A percentile compares a stretch with the other conserved stretches of the same genome.
Conservation (phyloP, 2,329 filamentous ascomycete species). For the Ophiognomonia clavigignenti-juglandacearum region DNA sequence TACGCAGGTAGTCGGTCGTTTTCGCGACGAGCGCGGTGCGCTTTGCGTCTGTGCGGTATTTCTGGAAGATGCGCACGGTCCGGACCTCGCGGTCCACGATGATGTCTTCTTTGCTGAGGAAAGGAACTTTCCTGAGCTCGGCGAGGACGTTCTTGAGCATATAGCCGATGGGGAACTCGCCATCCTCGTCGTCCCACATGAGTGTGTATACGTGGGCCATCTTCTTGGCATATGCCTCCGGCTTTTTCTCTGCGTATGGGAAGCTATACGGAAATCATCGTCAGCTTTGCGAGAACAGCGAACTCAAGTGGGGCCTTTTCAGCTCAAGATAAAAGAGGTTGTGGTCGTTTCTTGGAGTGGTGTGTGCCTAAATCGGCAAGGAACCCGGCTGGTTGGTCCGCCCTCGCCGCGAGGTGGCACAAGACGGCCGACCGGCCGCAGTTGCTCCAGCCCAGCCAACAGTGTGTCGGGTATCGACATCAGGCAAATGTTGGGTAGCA, state of each 20-base stretch:
- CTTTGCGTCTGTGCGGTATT: constrained; percentile 49
- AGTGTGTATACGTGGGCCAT: constrained; percentile 63
- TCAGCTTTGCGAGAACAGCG: constrained; percentile 5
- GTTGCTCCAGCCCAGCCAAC: no score
- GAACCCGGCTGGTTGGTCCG: neutral
- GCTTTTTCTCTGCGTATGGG: constrained; percentile 64
- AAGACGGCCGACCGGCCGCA: no score
- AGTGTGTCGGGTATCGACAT: no score
- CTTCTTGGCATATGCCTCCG: constrained; percentile 48
- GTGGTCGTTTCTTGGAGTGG: neutral
- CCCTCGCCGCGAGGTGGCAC: no score
- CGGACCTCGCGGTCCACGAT: constrained; percentile 52
- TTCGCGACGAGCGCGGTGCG: constrained; percentile 53
- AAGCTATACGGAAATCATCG: constrained; percentile 51
- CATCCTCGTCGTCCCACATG: constrained; percentile 57
- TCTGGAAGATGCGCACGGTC: constrained; percentile 59
- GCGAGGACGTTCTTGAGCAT: constrained; percentile 47
- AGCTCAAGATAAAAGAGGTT: neutral
- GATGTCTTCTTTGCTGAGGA: constrained; percentile 55
- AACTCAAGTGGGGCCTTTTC: no score
- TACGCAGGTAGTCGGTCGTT: constrained; percentile 63
- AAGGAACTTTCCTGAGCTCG: constrained; percentile 42
- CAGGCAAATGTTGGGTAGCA: no score
- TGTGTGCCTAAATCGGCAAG: neutral
- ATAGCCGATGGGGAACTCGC: constrained; percentile 60